These are phyloP conservation scores for Rutidosis leptorrhynchoides DNA, from an alignment of 129 eudicot genomes.

Conservation along the genomic window DNA sequence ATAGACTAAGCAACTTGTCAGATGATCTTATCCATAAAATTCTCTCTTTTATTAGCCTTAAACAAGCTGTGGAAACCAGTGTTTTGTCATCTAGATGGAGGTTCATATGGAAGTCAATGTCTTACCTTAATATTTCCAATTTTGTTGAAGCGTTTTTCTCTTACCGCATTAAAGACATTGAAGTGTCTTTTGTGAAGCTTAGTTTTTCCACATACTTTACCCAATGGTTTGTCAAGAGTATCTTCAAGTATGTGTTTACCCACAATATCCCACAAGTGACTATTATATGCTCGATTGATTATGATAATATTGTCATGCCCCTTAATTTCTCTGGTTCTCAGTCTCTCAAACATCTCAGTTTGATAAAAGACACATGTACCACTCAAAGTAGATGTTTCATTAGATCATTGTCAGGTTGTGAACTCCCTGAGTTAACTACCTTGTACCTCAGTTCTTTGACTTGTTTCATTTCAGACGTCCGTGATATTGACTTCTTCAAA, in stretches of 20 bases:
- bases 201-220: background rate
- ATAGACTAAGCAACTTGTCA: conserved; percentile 21
- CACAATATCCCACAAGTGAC: background rate
- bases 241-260: background rate
- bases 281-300: background rate
- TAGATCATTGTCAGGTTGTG: background rate
- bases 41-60: conserved; percentile 2
- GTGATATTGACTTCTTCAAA: background rate
- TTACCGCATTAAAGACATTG: background rate
- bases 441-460: background rate
- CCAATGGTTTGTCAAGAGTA: background rate
- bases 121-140: background rate
- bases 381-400: background rate
- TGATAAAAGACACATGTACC: background rate
- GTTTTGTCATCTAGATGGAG: too few species aligned
- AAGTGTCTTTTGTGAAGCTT: background rate
- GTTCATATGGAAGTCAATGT: conserved; percentile 8
- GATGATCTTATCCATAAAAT: conserved; percentile 13
- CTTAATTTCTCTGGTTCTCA: background rate
- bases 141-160: background rate
- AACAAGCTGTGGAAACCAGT: conserved; percentile 5
- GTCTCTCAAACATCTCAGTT: conserved; percentile 14
- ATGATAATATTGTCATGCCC: background rate
- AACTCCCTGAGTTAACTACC: conserved; percentile 22
- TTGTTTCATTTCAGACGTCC: background rate